A percentile compares a stretch with the other conserved stretches of the same genome.
phyloP scores from a whole-genome alignment of 73 alveolate genomes.

The Symbiodinium pilosum region DNA sequence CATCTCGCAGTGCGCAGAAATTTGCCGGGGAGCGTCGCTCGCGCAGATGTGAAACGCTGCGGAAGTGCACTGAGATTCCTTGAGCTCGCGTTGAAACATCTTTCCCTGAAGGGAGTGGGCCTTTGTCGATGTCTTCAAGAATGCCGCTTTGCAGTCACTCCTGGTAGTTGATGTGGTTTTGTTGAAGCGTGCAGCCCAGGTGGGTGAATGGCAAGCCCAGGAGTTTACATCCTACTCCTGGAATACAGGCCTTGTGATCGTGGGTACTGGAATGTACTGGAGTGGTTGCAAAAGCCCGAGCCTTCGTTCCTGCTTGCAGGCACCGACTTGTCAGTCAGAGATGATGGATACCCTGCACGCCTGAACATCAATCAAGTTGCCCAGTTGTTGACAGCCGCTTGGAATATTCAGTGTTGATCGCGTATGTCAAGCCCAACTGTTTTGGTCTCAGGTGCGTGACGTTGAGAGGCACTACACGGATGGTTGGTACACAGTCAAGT shows the following conservation, averaged over 20 bases:
- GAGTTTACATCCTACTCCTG: conserved; percentile 70
- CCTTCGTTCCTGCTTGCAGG: neutral
- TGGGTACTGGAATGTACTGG: neutral
- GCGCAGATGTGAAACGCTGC: no score
- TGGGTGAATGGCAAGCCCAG: conserved; percentile 83
- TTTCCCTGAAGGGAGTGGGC: conserved; percentile 51
- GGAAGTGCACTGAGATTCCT: no score
- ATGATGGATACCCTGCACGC: conserved; percentile 81
- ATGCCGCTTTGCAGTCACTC: neutral
- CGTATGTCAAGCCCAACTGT: neutral
- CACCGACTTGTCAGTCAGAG: conserved; percentile 7
- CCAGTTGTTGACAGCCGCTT: conserved; percentile 21
- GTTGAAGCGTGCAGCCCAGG: neutral
- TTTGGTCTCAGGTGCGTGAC: conserved; percentile 38
- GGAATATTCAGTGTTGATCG: neutral
- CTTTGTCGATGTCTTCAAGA: conserved; percentile 83
- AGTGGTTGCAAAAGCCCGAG: neutral
- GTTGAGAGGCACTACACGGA: conserved; percentile 73
- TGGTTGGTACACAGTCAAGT: conserved; percentile 80
- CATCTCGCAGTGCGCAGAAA: no score
- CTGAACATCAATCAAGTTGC: conserved; percentile 60
- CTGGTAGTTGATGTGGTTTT: no score
- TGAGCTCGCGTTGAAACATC: no score
- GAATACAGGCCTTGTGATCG: conserved; percentile 57
- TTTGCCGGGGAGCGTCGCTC: no score